Percentiles rank a stretch among this genome's conserved stretches.
Conservation (phyloP, 768 basidiomycete genomes). For the Pisolithus orientalis region DNA sequence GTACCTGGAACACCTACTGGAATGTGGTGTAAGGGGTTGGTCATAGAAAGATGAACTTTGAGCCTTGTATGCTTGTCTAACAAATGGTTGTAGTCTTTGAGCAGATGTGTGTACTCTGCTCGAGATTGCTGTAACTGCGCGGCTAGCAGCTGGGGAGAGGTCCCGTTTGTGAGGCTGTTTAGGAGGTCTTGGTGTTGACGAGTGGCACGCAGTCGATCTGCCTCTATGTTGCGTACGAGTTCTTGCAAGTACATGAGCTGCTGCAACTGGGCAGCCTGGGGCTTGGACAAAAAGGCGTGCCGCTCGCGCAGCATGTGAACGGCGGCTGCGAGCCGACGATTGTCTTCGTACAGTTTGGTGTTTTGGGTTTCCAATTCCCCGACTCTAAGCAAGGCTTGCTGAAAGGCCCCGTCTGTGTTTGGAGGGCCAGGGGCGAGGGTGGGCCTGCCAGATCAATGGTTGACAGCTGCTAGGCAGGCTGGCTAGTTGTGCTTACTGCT, state of each 20-base stretch:
- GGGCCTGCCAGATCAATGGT: conserved; percentile 22
- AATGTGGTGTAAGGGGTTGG: not conserved
- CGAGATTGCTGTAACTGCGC: conserved; percentile 14
- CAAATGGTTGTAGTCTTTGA: conserved; percentile 15
- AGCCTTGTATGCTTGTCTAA: conserved; percentile 17
- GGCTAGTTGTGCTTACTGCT: not conserved
- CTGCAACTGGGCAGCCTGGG: conserved; percentile 11
- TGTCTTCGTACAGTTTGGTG: conserved; percentile 33
- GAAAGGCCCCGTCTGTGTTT: conserved; percentile 30
- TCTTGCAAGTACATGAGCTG: conserved; percentile 20
- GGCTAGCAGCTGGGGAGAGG: conserved; percentile 11
- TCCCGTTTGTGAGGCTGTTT: conserved; percentile 4
- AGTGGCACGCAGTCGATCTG: conserved; percentile 9
- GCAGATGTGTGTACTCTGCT: conserved; percentile 15
- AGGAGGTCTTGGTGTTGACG: conserved; percentile 23
- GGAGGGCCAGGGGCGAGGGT: conserved; percentile 40
- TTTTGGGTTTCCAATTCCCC: conserved; percentile 24
- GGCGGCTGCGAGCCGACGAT: conserved; percentile 23
- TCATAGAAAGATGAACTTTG: conserved; percentile 4
- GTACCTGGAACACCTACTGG: conserved; percentile 4
- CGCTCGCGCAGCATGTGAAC: conserved; percentile 28
- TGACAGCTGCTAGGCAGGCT: not conserved
- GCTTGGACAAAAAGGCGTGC: conserved; percentile 13
- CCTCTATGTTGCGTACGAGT: conserved; percentile 18
- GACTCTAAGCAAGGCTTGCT: conserved; percentile 26